A percentile compares a stretch with the other conserved stretches of the same genome.
Evolutionary conservation across 164 flowering plant species (phyloP).

Genomic region (Annona cherimola): DNA sequence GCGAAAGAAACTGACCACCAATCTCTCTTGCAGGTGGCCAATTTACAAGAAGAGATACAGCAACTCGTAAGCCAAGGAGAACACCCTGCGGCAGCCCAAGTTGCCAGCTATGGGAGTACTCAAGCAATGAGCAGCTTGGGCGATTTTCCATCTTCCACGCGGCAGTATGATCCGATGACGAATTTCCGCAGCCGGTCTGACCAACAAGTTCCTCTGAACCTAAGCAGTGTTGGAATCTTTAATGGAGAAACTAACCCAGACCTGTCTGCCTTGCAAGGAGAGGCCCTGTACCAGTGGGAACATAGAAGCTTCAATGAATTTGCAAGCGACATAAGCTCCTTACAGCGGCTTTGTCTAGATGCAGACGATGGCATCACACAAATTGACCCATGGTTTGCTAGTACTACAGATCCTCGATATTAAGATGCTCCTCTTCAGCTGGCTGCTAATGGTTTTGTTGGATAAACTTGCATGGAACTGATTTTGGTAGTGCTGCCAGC

Average conservation of each 20-base stretch:
- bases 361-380: slow-evolving; percentile 16
- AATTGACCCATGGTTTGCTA: slow-evolving; percentile 5
- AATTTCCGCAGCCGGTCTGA: slow-evolving; percentile 10
- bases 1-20: background rate
- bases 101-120: background rate
- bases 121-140: background rate
- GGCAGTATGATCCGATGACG: slow-evolving; percentile 8
- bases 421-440: background rate
- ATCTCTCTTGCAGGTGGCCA: slow-evolving; percentile 41
- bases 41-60: slow-evolving; percentile 56
- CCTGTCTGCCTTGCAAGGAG: slow-evolving; percentile 10
- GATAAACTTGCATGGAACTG: background rate
- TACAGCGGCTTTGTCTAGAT: slow-evolving; percentile 6
- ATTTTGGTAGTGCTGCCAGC: background rate
- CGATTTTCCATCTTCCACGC: slow-evolving; percentile 15
- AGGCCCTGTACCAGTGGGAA: slow-evolving; percentile 11
- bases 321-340: slow-evolving; percentile 7
- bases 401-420: background rate
- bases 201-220: slow-evolving; percentile 7
- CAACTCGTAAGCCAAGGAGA: slow-evolving; percentile 36
- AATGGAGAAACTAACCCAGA: slow-evolving; percentile 13
- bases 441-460: background rate
- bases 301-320: slow-evolving; percentile 11
- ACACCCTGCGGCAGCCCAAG: slow-evolving; percentile 4
- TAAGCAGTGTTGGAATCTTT: background rate